Conservation (phyloP, 2,329 filamentous ascomycete species). For the Xylariaceae sp. region DNA sequence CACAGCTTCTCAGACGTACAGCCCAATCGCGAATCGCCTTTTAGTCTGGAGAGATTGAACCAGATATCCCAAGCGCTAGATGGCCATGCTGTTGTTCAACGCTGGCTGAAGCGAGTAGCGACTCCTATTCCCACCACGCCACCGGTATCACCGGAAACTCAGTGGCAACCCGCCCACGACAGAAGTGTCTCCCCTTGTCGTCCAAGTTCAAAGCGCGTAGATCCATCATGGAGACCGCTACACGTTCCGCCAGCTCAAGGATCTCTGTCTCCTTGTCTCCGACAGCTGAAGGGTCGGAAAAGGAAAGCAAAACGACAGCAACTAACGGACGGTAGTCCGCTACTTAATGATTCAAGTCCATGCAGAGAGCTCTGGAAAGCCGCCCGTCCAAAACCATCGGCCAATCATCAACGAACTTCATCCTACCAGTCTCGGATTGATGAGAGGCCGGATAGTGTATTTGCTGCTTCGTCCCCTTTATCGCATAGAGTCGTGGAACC, state of each 20-base stretch:
- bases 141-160: constrained; percentile 15
- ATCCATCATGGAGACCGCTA: constrained; percentile 26
- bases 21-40: constrained; percentile 8
- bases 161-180: constrained; percentile 12
- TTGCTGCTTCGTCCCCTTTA: constrained; percentile 19
- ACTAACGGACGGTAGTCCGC: constrained; percentile 25
- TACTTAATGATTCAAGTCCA: constrained; percentile 24
- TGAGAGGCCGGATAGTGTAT: constrained; percentile 5
- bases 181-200: background rate
- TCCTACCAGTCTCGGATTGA: constrained; percentile 10
- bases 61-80: constrained; percentile 18
- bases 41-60: constrained; percentile 21
- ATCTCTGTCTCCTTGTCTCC: constrained; percentile 12
- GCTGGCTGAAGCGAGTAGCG: constrained; percentile 26
- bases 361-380: constrained; percentile 12
- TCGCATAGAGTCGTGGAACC: constrained; percentile 8
- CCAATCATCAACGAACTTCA: constrained; percentile 10
- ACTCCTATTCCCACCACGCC: constrained; percentile 14
- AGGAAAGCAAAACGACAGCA: constrained; percentile 22
- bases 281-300: constrained; percentile 4
- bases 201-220: constrained; percentile 13
- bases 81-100: constrained; percentile 26
- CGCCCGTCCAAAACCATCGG: constrained; percentile 1
- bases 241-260: constrained; percentile 20
- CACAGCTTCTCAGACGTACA: constrained; percentile 4